Evolutionary conservation across 495 filamentous ascomycete species (phyloP).

Genomic region (Beverwykella pulmonaria): DNA sequence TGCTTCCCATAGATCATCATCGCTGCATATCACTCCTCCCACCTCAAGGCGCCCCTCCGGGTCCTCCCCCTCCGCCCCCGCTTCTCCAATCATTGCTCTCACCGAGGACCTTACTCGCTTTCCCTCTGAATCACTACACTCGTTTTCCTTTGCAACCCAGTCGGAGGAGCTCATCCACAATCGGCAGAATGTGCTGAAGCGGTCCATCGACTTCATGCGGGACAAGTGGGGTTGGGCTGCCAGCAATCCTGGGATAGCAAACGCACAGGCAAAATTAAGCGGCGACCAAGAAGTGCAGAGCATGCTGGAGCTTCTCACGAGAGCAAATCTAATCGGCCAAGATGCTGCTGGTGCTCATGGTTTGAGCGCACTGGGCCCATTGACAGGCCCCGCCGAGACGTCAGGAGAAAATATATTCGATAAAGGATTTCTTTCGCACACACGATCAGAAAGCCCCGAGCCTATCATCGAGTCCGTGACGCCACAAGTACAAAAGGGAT

Average conservation of each 20-base stretch:
- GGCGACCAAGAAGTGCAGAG: conserved; percentile 86
- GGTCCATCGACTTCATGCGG: conserved; percentile 96
- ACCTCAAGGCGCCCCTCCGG: conserved; percentile 52
- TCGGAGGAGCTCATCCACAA: conserved; percentile 88
- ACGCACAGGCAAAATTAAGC: conserved; percentile 76
- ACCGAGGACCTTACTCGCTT: conserved; percentile 90
- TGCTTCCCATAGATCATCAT: conserved; percentile 61
- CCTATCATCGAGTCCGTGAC: conserved; percentile 48
- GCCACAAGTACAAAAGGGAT: conserved; percentile 32
- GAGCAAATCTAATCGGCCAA: conserved; percentile 70
- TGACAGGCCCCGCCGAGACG: conserved; percentile 74
- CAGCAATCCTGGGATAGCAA: conserved; percentile 65
- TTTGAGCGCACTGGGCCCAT: conserved; percentile 57
- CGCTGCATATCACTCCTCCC: conserved; percentile 57
- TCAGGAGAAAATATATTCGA: conserved; percentile 79
- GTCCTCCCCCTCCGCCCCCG: conserved; percentile 60
- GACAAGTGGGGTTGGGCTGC: conserved; percentile 85
- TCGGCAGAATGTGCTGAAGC: conserved; percentile 89
- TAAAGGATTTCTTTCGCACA: conserved; percentile 58
- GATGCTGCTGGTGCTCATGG: conserved; percentile 52
- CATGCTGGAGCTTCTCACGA: conserved; percentile 84
- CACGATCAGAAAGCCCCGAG: conserved; percentile 55
- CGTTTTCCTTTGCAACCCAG: conserved; percentile 97
- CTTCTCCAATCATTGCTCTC: conserved; percentile 68
- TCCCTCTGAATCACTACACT: conserved; percentile 93